A percentile compares a stretch with the other conserved stretches of the same genome.
Conservation (phyloP, 441 rosid species). For the Codiaeum variegatum region DNA sequence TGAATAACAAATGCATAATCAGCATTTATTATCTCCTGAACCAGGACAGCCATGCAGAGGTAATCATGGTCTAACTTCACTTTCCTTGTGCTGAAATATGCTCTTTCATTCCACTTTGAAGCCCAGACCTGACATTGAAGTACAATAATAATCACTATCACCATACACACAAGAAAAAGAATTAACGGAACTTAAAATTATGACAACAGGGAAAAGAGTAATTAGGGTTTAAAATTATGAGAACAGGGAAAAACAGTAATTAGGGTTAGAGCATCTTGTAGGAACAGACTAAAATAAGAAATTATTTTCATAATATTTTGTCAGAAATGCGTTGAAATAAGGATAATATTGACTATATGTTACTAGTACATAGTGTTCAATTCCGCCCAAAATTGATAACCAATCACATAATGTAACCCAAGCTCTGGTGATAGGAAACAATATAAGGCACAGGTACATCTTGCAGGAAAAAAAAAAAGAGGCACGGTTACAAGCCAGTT, state of each 20-base stretch:
- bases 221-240: background rate
- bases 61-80: conserved; percentile 83
- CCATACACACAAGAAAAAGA: conserved; percentile 5
- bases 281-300: background rate
- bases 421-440: background rate
- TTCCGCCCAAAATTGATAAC: no score
- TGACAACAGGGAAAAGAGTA: background rate
- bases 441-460: no score
- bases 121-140: conserved; percentile 80
- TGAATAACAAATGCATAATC: conserved; percentile 98
- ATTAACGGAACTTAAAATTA: background rate
- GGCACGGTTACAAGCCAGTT: background rate
- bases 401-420: background rate
- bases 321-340: background rate
- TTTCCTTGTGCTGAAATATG: conserved; percentile 89
- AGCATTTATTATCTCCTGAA: conserved; percentile 92
- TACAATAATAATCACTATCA: conserved; percentile 19
- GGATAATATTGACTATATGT: background rate
- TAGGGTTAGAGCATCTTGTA: background rate
- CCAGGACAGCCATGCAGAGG: conserved; percentile 98
- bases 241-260: background rate
- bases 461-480: no score
- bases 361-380: no score
- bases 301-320: background rate
- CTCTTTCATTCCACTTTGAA: conserved; percentile 98